Percentiles rank a stretch among this genome's conserved stretches.
Conservation (phyloP, 169 alveolate genomes). For the Plasmodium cynomolgi region DNA sequence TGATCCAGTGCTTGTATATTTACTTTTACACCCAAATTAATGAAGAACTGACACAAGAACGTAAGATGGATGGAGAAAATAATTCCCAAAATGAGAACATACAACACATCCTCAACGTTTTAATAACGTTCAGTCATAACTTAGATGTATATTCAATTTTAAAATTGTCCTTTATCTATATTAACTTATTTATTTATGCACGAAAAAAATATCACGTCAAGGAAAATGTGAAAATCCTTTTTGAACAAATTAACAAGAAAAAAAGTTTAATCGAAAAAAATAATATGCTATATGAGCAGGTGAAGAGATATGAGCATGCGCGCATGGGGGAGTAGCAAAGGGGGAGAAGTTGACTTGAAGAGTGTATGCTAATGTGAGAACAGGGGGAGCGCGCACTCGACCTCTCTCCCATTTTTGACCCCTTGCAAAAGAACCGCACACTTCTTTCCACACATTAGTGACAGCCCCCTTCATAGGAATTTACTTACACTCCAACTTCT, state of each 20-base stretch:
- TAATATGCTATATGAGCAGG: constrained; percentile 63
- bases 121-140: constrained; percentile 61
- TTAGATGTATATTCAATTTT: constrained; percentile 56
- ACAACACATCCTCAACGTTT: constrained; percentile 18
- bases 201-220: constrained; percentile 31
- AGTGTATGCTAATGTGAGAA: not conserved
- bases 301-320: constrained; percentile 27
- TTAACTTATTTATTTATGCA: constrained; percentile 17
- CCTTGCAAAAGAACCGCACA: not conserved
- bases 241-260: constrained; percentile 63
- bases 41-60: constrained; percentile 9
- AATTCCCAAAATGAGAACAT: constrained; percentile 9
- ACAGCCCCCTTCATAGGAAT: not conserved
- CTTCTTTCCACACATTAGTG: not conserved
- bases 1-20: constrained; percentile 47
- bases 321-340: not conserved
- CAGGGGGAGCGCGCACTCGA: not conserved
- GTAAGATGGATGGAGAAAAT: not conserved
- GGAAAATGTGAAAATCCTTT: constrained; percentile 51
- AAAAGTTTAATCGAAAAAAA: constrained; percentile 55
- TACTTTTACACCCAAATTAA: constrained; percentile 42
- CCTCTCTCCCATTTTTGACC: not conserved
- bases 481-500: not conserved
- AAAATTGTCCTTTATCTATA: constrained; percentile 70
- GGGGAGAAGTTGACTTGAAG: not conserved